Evolutionary conservation across 140 eudicot species (phyloP).

Genomic region (Oenanthe javanica): DNA sequence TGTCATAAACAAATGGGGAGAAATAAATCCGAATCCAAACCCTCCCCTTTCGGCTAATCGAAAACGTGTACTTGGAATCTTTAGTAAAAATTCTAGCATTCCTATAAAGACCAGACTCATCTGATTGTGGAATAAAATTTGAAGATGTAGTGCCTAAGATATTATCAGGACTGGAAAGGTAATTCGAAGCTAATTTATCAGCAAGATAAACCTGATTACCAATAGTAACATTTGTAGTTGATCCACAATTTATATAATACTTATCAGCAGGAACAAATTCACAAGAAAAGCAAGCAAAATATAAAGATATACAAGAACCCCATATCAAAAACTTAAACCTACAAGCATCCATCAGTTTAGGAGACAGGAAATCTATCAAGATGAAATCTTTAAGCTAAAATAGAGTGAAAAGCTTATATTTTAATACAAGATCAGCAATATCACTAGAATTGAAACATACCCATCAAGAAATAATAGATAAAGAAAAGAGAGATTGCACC

Average conservation of each 20-base stretch:
- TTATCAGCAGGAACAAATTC: slow-evolving; percentile 48
- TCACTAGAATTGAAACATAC: slow-evolving; percentile 1
- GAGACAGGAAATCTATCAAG: background rate
- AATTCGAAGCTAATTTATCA: slow-evolving; percentile 56
- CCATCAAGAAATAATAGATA: slow-evolving; percentile 13
- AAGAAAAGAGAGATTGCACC: slow-evolving; percentile 18
- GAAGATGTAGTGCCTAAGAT: slow-evolving; percentile 43
- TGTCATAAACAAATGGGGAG: slow-evolving; percentile 37
- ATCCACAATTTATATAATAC: slow-evolving; percentile 72
- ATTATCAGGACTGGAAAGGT: slow-evolving; percentile 52
- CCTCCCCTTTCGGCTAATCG: slow-evolving; percentile 56
- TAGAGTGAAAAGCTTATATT: slow-evolving; percentile 12
- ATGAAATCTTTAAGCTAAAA: slow-evolving; percentile 11
- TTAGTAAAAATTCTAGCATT: slow-evolving; percentile 64
- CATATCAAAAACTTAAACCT: slow-evolving; percentile 18
- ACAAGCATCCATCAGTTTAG: slow-evolving; percentile 35
- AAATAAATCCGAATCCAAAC: slow-evolving; percentile 81
- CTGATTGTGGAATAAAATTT: slow-evolving; percentile 35
- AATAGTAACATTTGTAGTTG: slow-evolving; percentile 37
- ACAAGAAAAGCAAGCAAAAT: slow-evolving; percentile 16
- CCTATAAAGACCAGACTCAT: slow-evolving; percentile 32
- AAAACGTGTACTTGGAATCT: slow-evolving; percentile 41
- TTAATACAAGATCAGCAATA: background rate
- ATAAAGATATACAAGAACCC: slow-evolving; percentile 20
- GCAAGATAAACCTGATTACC: slow-evolving; percentile 43